These are phyloP conservation scores for Kurtzmaniella quercitrusa DNA, from an alignment of 1,139 yeast species.

Conservation along the genomic window DNA sequence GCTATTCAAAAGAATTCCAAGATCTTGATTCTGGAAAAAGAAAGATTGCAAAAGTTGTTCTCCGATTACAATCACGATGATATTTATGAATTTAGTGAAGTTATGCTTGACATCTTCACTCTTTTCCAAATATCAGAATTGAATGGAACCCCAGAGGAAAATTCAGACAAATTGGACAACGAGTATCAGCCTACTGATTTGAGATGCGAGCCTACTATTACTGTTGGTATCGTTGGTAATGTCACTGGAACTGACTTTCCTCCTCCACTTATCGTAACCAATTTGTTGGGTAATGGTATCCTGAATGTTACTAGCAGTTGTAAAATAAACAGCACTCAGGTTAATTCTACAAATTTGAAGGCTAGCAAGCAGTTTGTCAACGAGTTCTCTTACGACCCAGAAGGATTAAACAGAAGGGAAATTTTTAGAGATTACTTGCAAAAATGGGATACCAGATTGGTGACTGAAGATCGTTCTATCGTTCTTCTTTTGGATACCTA, in stretches of 20 bases:
- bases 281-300: slow-evolving; percentile 8
- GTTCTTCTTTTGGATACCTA: slow-evolving; percentile 13
- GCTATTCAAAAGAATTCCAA: slow-evolving; percentile 9
- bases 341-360: slow-evolving; percentile 2
- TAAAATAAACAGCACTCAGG: slow-evolving; percentile 1
- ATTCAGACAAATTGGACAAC: slow-evolving; percentile 2
- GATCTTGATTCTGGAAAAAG: slow-evolving; percentile 14
- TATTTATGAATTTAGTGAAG: slow-evolving; percentile 17
- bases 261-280: slow-evolving; percentile 16
- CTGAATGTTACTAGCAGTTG: slow-evolving; percentile 4
- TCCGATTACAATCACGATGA: slow-evolving; percentile 11
- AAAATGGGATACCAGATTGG: slow-evolving; percentile 11
- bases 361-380: not conserved
- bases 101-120: slow-evolving; percentile 16
- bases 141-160: not conserved
- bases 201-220: slow-evolving; percentile 9
- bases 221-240: slow-evolving; percentile 18
- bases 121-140: slow-evolving; percentile 11
- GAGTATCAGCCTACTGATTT: slow-evolving; percentile 3
- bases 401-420: slow-evolving; percentile 12
- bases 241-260: slow-evolving; percentile 16
- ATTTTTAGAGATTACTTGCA: slow-evolving; percentile 11
- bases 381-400: slow-evolving; percentile 11
- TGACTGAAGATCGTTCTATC: slow-evolving; percentile 9
- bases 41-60: slow-evolving; percentile 12